Evolutionary conservation across 202 grass and related monocot genomes (phyloP), one percentile per base, ranked within the genome.

Genomic region (Miscanthus sacchariflorus): DNA sequence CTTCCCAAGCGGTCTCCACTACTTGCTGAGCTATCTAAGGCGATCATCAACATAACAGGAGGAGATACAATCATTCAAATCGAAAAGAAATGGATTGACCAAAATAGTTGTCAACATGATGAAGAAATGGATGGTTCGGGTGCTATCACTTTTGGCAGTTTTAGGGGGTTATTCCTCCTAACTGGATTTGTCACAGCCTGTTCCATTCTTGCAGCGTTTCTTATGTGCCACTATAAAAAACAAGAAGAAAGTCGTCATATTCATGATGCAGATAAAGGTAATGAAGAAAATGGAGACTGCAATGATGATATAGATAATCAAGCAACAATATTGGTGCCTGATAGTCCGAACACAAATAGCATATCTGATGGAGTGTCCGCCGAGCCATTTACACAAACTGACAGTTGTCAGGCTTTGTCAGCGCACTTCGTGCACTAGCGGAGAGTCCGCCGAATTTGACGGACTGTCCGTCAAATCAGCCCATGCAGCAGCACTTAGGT

Each of bases 1-100:
- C 87, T 96, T 61, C 83, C 67, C 2, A 96, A 92, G 61, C 67
- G 86, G n/a, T 92, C 90, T 25, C 88, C 92, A 27, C 44, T 96
- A 30, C 59, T 88, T 24, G 18, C 72, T 1, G 94, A 96, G 45
- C 75, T 96, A 18, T 93, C 91, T 18, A 68, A 48, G 25, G 88
- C 90, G 58, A 96, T 96, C 21, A 81, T 94, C 7, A 91, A 89
- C 40, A 68, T 92, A 70, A 88, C 74, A 8, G 92, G 74, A n/a
- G 70, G 83, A 8, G 43, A 89, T 0, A 48, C 88, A 70, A 91
- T 94, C 5, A 69, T 52, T 15, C 43, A 67, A 13, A 85, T 96
- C 0, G 88, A 89, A 27, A 85, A 89, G 12, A 91, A 84, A 91
- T 93, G 94, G 91, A 88, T 93, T 56, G 17, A 73, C 14, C 14